These are phyloP conservation scores for Botrytis cinerea DNA, from an alignment of 2,329 filamentous ascomycete genomes.

Conservation along the genomic window DNA sequence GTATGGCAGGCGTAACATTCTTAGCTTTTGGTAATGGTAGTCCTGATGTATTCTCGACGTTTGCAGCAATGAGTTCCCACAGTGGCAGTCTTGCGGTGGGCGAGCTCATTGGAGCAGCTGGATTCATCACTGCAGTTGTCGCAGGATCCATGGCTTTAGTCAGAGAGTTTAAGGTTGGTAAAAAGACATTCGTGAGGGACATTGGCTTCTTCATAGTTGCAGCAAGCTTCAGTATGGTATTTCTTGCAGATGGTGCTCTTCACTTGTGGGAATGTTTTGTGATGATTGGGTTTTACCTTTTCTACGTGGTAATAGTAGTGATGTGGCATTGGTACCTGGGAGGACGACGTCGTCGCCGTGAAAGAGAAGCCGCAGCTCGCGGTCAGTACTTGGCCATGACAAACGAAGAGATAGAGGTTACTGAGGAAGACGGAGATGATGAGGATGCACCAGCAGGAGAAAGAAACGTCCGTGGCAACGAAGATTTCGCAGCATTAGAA, in stretches of 20 bases:
- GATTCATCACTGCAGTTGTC: constrained; percentile 95
- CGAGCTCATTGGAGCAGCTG: constrained; percentile 89
- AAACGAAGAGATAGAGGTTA: constrained; percentile 54
- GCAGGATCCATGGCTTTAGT: constrained; percentile 96
- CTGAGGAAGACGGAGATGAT: constrained; percentile 65
- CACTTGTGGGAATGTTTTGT: constrained; percentile 83
- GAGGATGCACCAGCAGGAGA: constrained; percentile 50
- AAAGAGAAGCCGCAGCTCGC: constrained; percentile 70
- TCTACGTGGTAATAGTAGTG: constrained; percentile 88
- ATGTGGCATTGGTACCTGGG: constrained; percentile 87
- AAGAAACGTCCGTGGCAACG: constrained; percentile 36
- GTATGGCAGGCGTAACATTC: constrained; percentile 93
- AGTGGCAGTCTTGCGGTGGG: constrained; percentile 96
- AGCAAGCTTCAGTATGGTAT: constrained; percentile 81
- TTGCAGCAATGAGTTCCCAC: constrained; percentile 95
- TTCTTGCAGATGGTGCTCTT: constrained; percentile 81
- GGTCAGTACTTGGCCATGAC: constrained; percentile 68
- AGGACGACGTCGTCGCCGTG: constrained; percentile 58
- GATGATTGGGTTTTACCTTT: constrained; percentile 89
- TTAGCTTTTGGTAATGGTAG: constrained; percentile 97
- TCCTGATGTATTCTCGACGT: constrained; percentile 97
- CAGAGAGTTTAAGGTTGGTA: constrained; percentile 89
- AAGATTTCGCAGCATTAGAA: constrained; percentile 41
- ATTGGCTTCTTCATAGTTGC: constrained; percentile 90
- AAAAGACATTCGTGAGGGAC: constrained; percentile 87